A percentile compares a stretch with the other conserved stretches of the same genome.
phyloP scores from a whole-genome alignment of 2,329 filamentous ascomycete species.

The Aspergillus arachidicola region DNA sequence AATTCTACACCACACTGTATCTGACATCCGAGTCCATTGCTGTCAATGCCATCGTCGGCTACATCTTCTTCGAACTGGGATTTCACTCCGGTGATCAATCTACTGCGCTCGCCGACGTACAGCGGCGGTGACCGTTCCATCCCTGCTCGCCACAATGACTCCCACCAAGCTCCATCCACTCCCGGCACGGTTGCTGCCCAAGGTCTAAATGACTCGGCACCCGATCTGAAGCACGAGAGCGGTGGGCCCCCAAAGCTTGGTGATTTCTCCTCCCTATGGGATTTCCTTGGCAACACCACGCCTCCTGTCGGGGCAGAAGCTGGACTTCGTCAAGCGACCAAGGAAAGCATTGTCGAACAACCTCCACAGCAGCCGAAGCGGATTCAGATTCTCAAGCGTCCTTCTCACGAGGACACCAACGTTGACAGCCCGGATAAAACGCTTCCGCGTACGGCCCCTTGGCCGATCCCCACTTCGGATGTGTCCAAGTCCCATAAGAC shows the following conservation, averaged over 20 bases:
- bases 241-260: slow-evolving; percentile 36
- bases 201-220: neutral
- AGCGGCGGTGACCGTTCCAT: slow-evolving; percentile 14
- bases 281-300: slow-evolving; percentile 35
- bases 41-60: slow-evolving; percentile 34
- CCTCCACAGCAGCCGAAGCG: slow-evolving; percentile 8
- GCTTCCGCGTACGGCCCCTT: slow-evolving; percentile 5
- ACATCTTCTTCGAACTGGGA: slow-evolving; percentile 44
- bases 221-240: slow-evolving; percentile 1
- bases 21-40: neutral
- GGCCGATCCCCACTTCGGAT: slow-evolving; percentile 9
- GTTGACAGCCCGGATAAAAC: neutral
- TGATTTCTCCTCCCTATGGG: slow-evolving; percentile 48
- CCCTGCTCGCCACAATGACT: slow-evolving; percentile 16
- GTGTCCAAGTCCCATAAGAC: slow-evolving; percentile 5
- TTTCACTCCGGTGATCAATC: slow-evolving; percentile 48
- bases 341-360: slow-evolving; percentile 2
- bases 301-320: slow-evolving; percentile 11
- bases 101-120: slow-evolving; percentile 41
- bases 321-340: slow-evolving; percentile 2
- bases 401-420: slow-evolving; percentile 2
- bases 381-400: slow-evolving; percentile 26
- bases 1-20: neutral
- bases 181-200: neutral
- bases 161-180: slow-evolving; percentile 5